Base-by-base conservation (phyloP, 2,329 filamentous ascomycete species). In the Hortaea sp. region DNA sequence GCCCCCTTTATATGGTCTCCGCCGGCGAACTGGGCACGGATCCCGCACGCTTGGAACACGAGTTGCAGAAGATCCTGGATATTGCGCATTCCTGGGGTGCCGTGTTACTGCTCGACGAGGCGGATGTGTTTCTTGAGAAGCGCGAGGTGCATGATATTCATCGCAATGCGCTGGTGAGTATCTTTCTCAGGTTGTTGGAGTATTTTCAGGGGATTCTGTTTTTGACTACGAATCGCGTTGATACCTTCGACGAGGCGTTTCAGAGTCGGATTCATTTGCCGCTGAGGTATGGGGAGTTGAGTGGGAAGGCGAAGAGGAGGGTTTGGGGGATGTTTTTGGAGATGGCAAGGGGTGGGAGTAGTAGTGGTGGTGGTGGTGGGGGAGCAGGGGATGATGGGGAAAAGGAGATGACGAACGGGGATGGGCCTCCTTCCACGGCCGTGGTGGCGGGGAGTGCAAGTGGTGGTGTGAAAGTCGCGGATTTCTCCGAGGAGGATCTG, bases 151-250 rank as follows among this genome's bases (percentile, higher is more conserved):
- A 87, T 52, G 86, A 94, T 57, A 82, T 94, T 44, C 83, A 88
- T 60, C 82, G 88, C 48, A 94, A 94, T 56, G 84, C 84, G 0
- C 77, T 92, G 1, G 88, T 94, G 44, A 86, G 82, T 62, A 87
- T 94, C 57, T 95, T 95, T 71, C 70, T 95, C 2, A 81, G 88
- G 0, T 74, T 90, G 47, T 73, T 95, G 0, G 89, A 95, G 65
- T 95, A 94, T 64, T 94, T 94, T 68, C 85, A 94, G 60, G 88
- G 88, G 3, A 94, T 94, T 44, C 65, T 94, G 4, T 94, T 95
- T 69, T 67, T 95, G 28, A 95, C 88, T 0, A 94, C 88, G 2
- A 94, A 94, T 62, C 79, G 88, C 1, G 86, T 94, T 1, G 78
- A 84, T 69, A 89, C 85, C 0, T 94, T 95, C 58, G 88, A 95